Evolutionary conservation across 106 monocot genomes (phyloP), one percentile per base, ranked within the genome.

Genomic region (Dendrobium nobile): DNA sequence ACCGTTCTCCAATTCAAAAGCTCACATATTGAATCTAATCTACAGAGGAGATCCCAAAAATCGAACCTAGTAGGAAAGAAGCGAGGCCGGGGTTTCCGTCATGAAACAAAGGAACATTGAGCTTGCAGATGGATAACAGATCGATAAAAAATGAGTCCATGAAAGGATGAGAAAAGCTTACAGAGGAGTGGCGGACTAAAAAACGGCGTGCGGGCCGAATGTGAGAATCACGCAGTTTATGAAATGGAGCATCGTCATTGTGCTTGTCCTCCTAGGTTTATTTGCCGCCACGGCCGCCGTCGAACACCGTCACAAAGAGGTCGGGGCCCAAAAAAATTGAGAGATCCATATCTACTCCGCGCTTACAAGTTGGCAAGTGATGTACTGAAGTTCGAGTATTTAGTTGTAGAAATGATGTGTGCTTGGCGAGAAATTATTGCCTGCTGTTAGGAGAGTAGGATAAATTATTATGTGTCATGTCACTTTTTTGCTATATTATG

Each of bases 141-240:
- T 10, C 22, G 4, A 67, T 37, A 40, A 61, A 47, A 45, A 41
- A 65, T 26, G 51, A 67, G 40, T 37, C 22, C 41, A 44, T 74
- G 18, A 15, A 43, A 42, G 18, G 42, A 74, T 74, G 2, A 20
- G 7, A 19, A 37, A 74, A 74, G 27, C 84, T 89, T 84, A 96
- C 96, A 96, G 85, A 5, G 93, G 93, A 47, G 93, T 93, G 72
- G 96, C 96, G 42, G 92, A 86, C 87, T 92, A 96, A 86, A 90
- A 96, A 80, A 94, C 96, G 86, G 82, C 96, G 77, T 96, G 96
- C 73, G 93, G 96, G 16, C 96, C 96, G 84, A 96, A 96, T 83
- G 96, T 94, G 55, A 96, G 92, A 78, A 93, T 80, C 11, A 93
- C 96, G 70, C 96, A 96, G 85, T 93, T 93, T 85, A 96, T 82